Evolutionary conservation across 306 rosid genomes (phyloP).

Genomic region (Canavalia ensiformis): DNA sequence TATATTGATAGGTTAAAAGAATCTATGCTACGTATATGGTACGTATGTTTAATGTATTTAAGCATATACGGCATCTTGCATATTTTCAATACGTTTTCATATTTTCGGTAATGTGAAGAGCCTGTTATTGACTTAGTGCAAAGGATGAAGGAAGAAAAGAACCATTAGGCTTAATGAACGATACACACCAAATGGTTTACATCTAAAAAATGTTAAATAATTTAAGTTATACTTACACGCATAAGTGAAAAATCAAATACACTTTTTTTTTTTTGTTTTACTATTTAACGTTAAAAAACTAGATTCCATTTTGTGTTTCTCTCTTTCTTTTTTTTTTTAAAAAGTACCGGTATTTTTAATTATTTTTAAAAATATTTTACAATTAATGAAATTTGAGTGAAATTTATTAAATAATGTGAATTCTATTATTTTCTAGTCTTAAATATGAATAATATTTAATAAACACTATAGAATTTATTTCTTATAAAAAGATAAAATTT

Average conservation of each 20-base stretch:
- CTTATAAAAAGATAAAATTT: background rate
- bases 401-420: background rate
- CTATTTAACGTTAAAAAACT: background rate
- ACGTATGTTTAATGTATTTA: background rate
- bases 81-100: background rate
- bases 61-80: background rate
- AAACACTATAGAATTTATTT: no score
- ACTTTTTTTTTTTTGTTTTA: background rate
- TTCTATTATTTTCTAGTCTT: no score
- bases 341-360: background rate
- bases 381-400: background rate
- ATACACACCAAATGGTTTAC: background rate
- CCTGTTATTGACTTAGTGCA: background rate
- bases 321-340: background rate
- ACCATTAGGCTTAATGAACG: background rate
- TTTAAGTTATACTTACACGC: background rate
- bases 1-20: background rate
- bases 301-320: background rate
- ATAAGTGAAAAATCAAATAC: background rate
- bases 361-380: background rate
- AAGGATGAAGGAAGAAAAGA: background rate
- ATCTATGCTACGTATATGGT: no score
- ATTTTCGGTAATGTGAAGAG: background rate
- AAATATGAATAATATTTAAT: no score
- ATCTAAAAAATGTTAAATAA: background rate